Evolutionary conservation across 345 rosid species (phyloP).

Genomic region (Euphorbia pulcherrima): DNA sequence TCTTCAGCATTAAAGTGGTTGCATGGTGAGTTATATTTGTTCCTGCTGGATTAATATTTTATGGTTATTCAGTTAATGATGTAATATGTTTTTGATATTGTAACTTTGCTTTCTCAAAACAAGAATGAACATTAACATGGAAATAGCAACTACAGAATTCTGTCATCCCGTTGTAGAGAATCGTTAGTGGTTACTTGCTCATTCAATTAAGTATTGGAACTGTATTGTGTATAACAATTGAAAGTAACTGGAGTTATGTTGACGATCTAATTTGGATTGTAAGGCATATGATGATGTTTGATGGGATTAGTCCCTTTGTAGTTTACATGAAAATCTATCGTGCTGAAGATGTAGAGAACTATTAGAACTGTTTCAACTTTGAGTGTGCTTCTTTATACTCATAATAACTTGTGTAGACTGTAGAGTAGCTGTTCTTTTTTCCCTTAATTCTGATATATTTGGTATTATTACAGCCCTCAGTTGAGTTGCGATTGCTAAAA

Average conservation of each 20-base stretch:
- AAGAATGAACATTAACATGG: neutral
- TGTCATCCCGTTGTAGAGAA: neutral
- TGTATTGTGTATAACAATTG: neutral
- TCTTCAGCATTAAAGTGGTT: conserved; percentile 67
- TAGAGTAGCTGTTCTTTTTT: neutral
- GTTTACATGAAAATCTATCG: neutral
- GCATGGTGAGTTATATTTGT: conserved; percentile 62
- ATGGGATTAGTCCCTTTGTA: neutral
- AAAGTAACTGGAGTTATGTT: neutral
- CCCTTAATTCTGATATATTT: neutral
- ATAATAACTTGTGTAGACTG: neutral
- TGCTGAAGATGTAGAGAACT: neutral
- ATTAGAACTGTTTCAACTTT: neutral
- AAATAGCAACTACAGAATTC: neutral
- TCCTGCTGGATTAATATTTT: conserved; percentile 13
- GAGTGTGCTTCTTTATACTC: too few relatives aligned
- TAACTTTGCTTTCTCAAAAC: neutral
- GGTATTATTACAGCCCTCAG: neutral
- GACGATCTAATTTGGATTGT: neutral
- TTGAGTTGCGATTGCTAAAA: conserved; percentile 4
- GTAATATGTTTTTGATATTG: neutral
- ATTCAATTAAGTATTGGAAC: neutral
- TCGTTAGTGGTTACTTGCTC: neutral
- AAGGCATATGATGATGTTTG: neutral
- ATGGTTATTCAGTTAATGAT: neutral